Percentiles rank a stretch among this genome's conserved stretches.
Conservation (phyloP, 1,284 basidiomycete species). For the Cystobasidium slooffiae region DNA sequence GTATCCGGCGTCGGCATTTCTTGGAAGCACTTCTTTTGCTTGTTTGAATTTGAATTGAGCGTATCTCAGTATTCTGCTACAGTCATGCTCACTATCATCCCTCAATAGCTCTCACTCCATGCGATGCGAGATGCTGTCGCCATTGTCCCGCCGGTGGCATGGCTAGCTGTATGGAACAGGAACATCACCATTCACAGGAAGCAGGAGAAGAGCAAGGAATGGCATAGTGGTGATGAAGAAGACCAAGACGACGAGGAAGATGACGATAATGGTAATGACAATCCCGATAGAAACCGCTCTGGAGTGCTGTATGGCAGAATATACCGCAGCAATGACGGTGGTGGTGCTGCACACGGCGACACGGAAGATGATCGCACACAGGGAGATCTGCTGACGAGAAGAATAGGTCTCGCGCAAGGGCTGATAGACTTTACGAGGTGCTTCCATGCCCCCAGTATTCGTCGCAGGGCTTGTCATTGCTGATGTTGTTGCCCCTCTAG, state of each 20-base stretch:
- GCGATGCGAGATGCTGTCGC: conserved; percentile 15
- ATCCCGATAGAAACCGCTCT: background rate
- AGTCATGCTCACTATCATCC: background rate
- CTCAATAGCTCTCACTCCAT: background rate
- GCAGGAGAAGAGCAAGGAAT: conserved; percentile 3
- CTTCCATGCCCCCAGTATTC: background rate
- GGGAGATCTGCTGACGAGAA: conserved; percentile 2
- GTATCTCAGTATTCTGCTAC: background rate
- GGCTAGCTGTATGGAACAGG: conserved; percentile 40
- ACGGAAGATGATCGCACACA: background rate
- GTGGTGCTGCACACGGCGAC: background rate
- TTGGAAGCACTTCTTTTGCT: too few species aligned
- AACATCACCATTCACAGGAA: conserved; percentile 3
- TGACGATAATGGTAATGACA: background rate
- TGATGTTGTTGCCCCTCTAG: background rate
- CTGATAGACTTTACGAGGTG: conserved; percentile 41
- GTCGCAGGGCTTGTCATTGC: background rate
- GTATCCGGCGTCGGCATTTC: too few species aligned
- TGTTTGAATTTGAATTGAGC: too few species aligned
- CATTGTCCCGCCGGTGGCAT: conserved; percentile 13
- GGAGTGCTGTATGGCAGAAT: conserved; percentile 24
- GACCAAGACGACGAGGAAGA: conserved; percentile 16
- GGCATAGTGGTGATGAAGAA: background rate
- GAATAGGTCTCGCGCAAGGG: conserved; percentile 43
- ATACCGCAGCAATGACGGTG: background rate